Base-by-base conservation (phyloP, 192 early-diverging fungal genomes). In the Gonapodya sp. region DNA sequence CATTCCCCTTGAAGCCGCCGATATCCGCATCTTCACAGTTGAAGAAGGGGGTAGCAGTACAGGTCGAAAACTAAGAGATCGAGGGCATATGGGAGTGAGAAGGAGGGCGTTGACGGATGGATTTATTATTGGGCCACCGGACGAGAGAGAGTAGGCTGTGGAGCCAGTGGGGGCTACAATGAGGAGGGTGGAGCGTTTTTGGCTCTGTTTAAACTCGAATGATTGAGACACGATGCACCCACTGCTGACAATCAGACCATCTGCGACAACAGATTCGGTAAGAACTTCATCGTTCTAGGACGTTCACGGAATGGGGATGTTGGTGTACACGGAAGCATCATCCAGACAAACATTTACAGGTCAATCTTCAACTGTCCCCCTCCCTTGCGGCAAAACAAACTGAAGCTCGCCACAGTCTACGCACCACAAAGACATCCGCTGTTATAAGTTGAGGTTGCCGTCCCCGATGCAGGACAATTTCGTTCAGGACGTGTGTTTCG, bases 141-240 rank as follows among this genome's bases (percentile, higher is more conserved):
- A 94, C 24, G 94, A 95, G 30, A 97, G 87, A 0, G 92, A 93
- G 83, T 97, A 97, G 0, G 96, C 96, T 0, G 96, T 97, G 30
- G 94, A 96, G 2, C 96, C 96, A 0, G 96, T 97, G 0, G 96
- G 95, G 1, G 96, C 95, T 14, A 96, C 91, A 73, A 97, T 95
- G n/a, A n/a, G n/a, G 64, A n/a, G n/a, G n/a, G n/a, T n/a, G n/a
- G n/a, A n/a, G n/a, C n/a, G n/a, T n/a, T n/a, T n/a, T n/a, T n/a
- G n/a, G n/a, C n/a, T n/a, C n/a, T n/a, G n/a, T n/a, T n/a, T n/a
- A n/a, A n/a, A n/a, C n/a, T n/a, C n/a, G n/a, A n/a, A n/a, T n/a
- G n/a, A n/a, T n/a, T 36, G 35, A 16, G 2, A 36, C 18, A 0
- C 32, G 35, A 16, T 32, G 35, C 34, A 83, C 34, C 24, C 35